These are phyloP conservation scores for Plasmopara muralis DNA, from an alignment of 352 stramenopile species.

Conservation along the genomic window DNA sequence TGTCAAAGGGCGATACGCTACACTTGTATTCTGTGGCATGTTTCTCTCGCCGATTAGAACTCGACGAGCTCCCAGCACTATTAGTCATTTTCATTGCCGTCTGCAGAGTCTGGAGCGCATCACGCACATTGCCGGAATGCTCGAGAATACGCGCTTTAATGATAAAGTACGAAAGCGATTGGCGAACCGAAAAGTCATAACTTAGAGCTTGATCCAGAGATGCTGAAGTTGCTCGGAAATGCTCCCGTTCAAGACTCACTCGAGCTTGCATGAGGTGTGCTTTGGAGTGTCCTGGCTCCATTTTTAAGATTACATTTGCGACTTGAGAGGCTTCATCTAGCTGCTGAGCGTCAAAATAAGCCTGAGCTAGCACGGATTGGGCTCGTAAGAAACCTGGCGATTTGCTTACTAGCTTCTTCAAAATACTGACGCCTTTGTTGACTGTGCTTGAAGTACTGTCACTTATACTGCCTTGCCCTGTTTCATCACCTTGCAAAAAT, in stretches of 20 bases:
- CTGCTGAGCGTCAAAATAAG: constrained; percentile 59
- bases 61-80: constrained; percentile 10
- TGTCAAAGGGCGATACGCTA: constrained; percentile 67
- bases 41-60: constrained; percentile 9
- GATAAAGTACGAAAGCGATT: constrained; percentile 81
- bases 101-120: constrained; percentile 75
- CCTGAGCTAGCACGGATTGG: constrained; percentile 77
- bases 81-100: constrained; percentile 66
- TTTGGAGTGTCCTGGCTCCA: constrained; percentile 65
- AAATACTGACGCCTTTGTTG: constrained; percentile 38
- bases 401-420: constrained; percentile 80
- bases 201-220: constrained; percentile 86
- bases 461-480: constrained; percentile 6
- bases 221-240: constrained; percentile 59
- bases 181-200: constrained; percentile 83
- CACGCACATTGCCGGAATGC: constrained; percentile 64
- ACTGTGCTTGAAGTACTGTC: constrained; percentile 10
- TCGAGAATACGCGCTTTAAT: constrained; percentile 84
- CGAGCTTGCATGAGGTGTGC: constrained; percentile 82
- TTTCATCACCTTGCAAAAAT: constrained; percentile 50
- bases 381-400: constrained; percentile 80
- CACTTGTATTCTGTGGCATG: constrained; percentile 5
- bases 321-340: constrained; percentile 79
- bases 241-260: constrained; percentile 70
- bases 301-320: constrained; percentile 66